Base-by-base conservation (phyloP, 495 filamentous ascomycete genomes). In the Penicillium goetzii region DNA sequence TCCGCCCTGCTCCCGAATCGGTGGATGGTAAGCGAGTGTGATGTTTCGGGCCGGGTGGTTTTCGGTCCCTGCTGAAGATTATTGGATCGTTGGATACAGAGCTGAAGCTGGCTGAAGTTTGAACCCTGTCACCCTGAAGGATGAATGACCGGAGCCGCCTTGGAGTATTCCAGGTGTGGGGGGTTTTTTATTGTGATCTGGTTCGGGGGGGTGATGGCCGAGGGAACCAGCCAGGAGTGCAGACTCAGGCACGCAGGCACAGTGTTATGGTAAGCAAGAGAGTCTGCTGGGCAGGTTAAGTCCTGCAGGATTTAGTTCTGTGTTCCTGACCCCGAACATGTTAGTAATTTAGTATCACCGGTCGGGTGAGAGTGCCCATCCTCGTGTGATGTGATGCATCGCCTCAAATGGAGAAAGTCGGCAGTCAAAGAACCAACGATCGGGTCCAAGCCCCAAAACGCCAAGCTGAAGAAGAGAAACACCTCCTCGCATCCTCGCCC, bases 11-110 rank as follows among this genome's bases (percentile, higher is more conserved):
- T 33, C 21, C 67, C 59, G 15, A 60, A 69, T 65, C 55, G 28
- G 68, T 71, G 38, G 51, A 67, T 63, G 47, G 64, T 68, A 71
- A 69, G 71, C 68, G 68, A 73, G 57, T 26, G 23, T 58, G 23
- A 59, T 65, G 66, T 65, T 65, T 62, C 58, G 63, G 59, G 49
- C 47, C 36, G 33, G 59, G 4, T 21, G 17, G 33, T 36, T 33
- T 33, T 59, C 23, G 43, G 53, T 28, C 36, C 33, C n/a, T 59
- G 43, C 55, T 41, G 23, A 41, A 50, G 3, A 17, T 38, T 26
- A 56, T 50, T 49, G 54, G 49, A 26, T 32, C 28, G n/a, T 43
- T 4, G 7, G 8, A 17, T 38, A 23, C 3, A 25, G 43, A 23
- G 43, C 43, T 47, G 43, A 25, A 47, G 9, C 10, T 25, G 43